Evolutionary conservation across 2,329 filamentous ascomycete genomes (phyloP), one percentile per base, ranked within the genome.

Genomic region (Arthrobotrys sphaeroides): DNA sequence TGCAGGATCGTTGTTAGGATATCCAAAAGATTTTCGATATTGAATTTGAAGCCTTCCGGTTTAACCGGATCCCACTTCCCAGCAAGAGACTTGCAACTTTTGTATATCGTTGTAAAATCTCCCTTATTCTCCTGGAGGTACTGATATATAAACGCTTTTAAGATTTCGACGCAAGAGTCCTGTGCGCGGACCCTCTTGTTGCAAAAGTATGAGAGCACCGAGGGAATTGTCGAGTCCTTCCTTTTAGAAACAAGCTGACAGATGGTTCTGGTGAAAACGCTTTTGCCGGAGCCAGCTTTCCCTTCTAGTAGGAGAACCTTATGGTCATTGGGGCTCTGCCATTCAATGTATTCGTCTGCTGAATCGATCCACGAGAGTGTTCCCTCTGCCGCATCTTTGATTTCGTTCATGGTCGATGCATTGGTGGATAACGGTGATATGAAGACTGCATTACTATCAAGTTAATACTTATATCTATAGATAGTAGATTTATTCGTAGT

Each of bases 271-370:
- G 64, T 68, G 13, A 68, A 60, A n/a, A 68, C 64, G 20, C 64
- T 68, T 49, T 68, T 68, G 7, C 64, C 64, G 13, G 64, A 68
- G 5, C 64, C 64, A 1, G 64, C 53, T 38, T 68, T 68, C 5
- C 64, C 64, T 51, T 68, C 64, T 28, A 68, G 20, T 6, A 68
- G 36, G 2, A 68, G 40, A 13, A 68, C 9, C 20, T 51, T 60
- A 12, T 28, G 28, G 4, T 40, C 22, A 7, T 42, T 18, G 47
- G 64, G 51, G 4, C 16, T 26, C 26, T 20, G 64, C 64, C 64
- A 68, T 24, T 40, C n/a, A 6, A 20, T 36, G 42, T 47, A 68
- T 6, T 68, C 51, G 10, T 24, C 16, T 5, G 26, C 51, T 16
- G 12, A 13, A 36, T 68, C 64, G 33, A 68, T 59, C 64, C 64